Conservation (phyloP, 768 basidiomycete genomes). For the Mycena polygramma region DNA sequence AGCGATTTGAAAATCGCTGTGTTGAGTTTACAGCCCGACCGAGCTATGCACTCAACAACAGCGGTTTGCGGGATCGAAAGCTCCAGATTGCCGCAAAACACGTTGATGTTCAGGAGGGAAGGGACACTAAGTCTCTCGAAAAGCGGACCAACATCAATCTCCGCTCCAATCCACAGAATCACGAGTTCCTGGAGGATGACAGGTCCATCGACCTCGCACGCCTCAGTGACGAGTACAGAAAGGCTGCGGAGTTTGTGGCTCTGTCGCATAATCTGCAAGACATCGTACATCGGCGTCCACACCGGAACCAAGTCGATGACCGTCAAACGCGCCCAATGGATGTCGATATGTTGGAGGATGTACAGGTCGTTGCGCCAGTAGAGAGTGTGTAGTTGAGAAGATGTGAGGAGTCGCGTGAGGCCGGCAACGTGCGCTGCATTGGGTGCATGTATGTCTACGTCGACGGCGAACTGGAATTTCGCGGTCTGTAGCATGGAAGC, state of each 20-base stretch:
- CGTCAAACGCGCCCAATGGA: slow-evolving; percentile 22
- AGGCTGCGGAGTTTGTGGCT: slow-evolving; percentile 30
- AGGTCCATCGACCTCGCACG: background rate
- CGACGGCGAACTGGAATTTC: slow-evolving; percentile 18
- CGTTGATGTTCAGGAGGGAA: slow-evolving; percentile 26
- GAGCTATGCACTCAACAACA: slow-evolving; percentile 11
- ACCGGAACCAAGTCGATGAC: slow-evolving; percentile 26
- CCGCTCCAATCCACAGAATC: slow-evolving; percentile 27
- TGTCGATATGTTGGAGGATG: slow-evolving; percentile 10
- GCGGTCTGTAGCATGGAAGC: slow-evolving; percentile 25
- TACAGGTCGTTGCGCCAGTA: slow-evolving; percentile 20
- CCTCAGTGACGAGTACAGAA: slow-evolving; percentile 4
- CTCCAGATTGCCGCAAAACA: slow-evolving; percentile 17
- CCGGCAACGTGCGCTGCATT: slow-evolving; percentile 11
- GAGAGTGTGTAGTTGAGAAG: slow-evolving; percentile 23
- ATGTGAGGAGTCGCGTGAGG: slow-evolving; percentile 21
- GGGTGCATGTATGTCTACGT: background rate
- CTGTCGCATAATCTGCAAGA: slow-evolving; percentile 19
- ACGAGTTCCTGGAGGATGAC: slow-evolving; percentile 19
- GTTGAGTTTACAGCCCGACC: slow-evolving; percentile 13
- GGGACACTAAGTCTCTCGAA: slow-evolving; percentile 22
- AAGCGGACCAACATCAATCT: slow-evolving; percentile 23
- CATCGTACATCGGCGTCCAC: slow-evolving; percentile 25
- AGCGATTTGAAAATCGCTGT: slow-evolving; percentile 25
- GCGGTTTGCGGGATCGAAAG: slow-evolving; percentile 18